Percentiles rank a stretch among this genome's conserved stretches.
Conservation (phyloP, 805 yeast genomes). For the Yarrowia sp. region DNA sequence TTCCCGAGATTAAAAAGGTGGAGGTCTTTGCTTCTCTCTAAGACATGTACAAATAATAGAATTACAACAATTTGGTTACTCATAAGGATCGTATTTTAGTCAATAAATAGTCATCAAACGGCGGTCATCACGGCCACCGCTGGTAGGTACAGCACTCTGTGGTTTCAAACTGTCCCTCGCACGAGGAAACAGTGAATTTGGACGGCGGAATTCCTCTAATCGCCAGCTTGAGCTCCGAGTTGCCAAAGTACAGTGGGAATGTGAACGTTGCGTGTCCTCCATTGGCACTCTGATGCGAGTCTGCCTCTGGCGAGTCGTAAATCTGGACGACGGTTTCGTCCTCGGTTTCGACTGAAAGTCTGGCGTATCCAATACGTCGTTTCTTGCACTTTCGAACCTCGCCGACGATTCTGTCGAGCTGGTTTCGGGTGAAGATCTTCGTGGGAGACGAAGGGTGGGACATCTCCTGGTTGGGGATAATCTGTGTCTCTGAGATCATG, state of each 20-base stretch:
- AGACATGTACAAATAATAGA: not conserved
- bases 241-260: slow-evolving; percentile 23
- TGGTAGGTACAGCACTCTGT: slow-evolving; percentile 5
- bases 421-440: slow-evolving; percentile 12
- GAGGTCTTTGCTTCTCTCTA: slow-evolving; percentile 45
- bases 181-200: slow-evolving; percentile 8
- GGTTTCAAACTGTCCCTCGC: slow-evolving; percentile 24
- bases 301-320: slow-evolving; percentile 27
- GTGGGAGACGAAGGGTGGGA: slow-evolving; percentile 28
- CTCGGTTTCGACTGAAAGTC: slow-evolving; percentile 7
- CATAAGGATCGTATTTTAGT: slow-evolving; percentile 13
- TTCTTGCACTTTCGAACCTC: slow-evolving; percentile 17
- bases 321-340: slow-evolving; percentile 19
- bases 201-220: slow-evolving; percentile 18
- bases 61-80: not conserved
- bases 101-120: slow-evolving; percentile 2
- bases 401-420: not conserved
- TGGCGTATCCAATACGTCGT: slow-evolving; percentile 16
- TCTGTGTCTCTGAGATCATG: slow-evolving; percentile 21
- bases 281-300: slow-evolving; percentile 25
- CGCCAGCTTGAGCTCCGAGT: slow-evolving; percentile 10
- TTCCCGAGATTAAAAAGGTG: slow-evolving; percentile 70
- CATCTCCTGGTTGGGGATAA: slow-evolving; percentile 27
- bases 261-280: slow-evolving; percentile 22
- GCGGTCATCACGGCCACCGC: not conserved